Evolutionary conservation across 2,329 filamentous ascomycete genomes (phyloP), one percentile per base, ranked within the genome.

Genomic region (Penicillium aurantiogriseum): DNA sequence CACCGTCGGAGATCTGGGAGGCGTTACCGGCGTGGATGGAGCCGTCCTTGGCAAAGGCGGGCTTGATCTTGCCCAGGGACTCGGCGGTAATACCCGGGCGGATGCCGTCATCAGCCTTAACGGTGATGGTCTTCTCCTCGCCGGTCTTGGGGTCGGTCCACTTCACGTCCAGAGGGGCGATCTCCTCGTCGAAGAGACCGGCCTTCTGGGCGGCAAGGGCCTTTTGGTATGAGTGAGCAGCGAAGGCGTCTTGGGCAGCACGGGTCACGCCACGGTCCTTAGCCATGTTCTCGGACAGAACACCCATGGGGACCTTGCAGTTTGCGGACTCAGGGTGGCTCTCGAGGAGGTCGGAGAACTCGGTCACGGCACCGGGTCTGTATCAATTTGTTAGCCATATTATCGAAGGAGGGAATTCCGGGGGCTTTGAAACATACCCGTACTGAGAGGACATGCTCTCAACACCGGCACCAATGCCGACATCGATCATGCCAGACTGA

Each of bases 251-350:
- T 78, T 97, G 94, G 51, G 83, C 80, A 11, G 81, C 78, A 60
- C 94, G 88, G 56, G 80, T 71, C 71, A 97, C 85, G 58, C 83
- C 81, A 69, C 88, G 86, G 74, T 92, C 91, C 78, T 91, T 89
- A 66, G 93, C 94, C 93, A 97, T 97, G 71, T 93, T 78, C 79
- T 99, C 94, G 29, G 91, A 96, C 49, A 97, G 82, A 11, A 92
- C 85, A 68, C 93, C 93, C 94, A 97, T 97, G 74, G 92, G 88
- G 3, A 97, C 93, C 80, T 96, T 97, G 87, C 94, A 99, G 84
- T 97, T 95, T 70, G 89, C 89, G 25, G 92, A 85, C 73, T 94
- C 88, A 63, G 86, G 83, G 81, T 93, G 84, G 68, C 81, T 84
- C 72, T 97, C 90, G 63, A 97, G 86, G 52, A 91, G 84, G 49